Evolutionary conservation across 441 rosid genomes (phyloP).

Genomic region (Codiaeum variegatum): DNA sequence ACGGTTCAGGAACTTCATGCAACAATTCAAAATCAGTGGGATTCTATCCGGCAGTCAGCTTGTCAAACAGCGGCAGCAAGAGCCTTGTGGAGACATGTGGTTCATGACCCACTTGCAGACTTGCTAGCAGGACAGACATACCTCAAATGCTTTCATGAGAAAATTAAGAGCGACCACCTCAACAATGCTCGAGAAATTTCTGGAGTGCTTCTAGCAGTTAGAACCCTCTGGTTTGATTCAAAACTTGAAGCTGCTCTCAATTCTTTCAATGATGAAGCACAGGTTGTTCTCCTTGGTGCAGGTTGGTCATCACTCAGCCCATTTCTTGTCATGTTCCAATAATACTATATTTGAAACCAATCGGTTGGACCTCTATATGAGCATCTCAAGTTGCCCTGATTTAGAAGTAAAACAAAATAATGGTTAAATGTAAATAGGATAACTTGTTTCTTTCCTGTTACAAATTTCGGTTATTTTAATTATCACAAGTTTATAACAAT

Average conservation of each 20-base stretch:
- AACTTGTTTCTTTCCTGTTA: not conserved
- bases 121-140: slow-evolving; percentile 75
- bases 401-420: not conserved
- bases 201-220: slow-evolving; percentile 76
- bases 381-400: not conserved
- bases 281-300: slow-evolving; percentile 91
- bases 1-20: slow-evolving; percentile 56
- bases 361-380: not conserved
- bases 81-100: slow-evolving; percentile 81
- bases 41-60: slow-evolving; percentile 55
- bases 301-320: slow-evolving; percentile 45
- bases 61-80: slow-evolving; percentile 92
- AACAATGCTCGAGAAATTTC: slow-evolving; percentile 75
- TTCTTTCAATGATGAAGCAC: slow-evolving; percentile 48
- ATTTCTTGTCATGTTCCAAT: slow-evolving; percentile 7
- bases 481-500: slow-evolving; percentile 1
- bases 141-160: slow-evolving; percentile 63
- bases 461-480: slow-evolving; percentile 13
- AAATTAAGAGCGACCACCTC: slow-evolving; percentile 62
- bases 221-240: slow-evolving; percentile 89
- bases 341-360: not conserved
- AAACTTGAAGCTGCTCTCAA: slow-evolving; percentile 66
- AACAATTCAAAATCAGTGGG: slow-evolving; percentile 64
- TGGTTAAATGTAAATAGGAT: not conserved
- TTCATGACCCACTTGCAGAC: slow-evolving; percentile 70